phyloP scores from a whole-genome alignment of 140 eudicot genomes.

The Flaveria floridana region DNA sequence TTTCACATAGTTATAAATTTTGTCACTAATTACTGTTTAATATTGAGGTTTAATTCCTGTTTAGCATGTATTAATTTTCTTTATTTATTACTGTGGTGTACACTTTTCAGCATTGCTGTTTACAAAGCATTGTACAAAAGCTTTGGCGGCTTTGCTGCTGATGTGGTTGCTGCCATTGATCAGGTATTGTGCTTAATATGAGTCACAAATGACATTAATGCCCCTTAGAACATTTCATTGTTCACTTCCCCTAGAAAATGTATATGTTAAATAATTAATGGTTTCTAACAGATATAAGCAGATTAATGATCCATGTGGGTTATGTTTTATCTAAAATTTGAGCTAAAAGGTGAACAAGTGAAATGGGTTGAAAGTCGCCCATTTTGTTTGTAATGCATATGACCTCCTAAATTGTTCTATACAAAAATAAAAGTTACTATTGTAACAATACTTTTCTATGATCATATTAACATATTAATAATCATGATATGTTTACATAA shows the following conservation, averaged over 20 bases:
- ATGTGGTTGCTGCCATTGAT: conserved; percentile 99
- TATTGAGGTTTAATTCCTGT: neutral
- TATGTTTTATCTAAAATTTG: no score
- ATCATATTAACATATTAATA: neutral
- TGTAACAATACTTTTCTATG: neutral
- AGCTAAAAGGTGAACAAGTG: neutral
- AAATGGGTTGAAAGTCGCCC: neutral
- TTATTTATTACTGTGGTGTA: conserved; percentile 1
- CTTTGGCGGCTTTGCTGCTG: conserved; percentile 99
- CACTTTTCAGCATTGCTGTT: conserved; percentile 75
- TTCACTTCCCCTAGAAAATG: neutral
- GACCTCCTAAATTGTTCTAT: neutral
- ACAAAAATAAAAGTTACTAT: neutral
- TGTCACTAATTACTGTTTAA: neutral
- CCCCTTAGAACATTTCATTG: neutral
- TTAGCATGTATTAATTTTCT: neutral
- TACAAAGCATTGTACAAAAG: conserved; percentile 95
- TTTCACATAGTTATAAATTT: neutral
- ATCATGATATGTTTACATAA: neutral
- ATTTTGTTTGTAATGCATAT: neutral
- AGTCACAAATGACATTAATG: neutral
- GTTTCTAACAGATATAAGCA: neutral
- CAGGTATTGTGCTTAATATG: conserved; percentile 56
- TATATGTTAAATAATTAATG: no score
- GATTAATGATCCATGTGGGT: no score